Evolutionary conservation across 345 rosid genomes (phyloP).

Genomic region (Melaleuca alternifolia): DNA sequence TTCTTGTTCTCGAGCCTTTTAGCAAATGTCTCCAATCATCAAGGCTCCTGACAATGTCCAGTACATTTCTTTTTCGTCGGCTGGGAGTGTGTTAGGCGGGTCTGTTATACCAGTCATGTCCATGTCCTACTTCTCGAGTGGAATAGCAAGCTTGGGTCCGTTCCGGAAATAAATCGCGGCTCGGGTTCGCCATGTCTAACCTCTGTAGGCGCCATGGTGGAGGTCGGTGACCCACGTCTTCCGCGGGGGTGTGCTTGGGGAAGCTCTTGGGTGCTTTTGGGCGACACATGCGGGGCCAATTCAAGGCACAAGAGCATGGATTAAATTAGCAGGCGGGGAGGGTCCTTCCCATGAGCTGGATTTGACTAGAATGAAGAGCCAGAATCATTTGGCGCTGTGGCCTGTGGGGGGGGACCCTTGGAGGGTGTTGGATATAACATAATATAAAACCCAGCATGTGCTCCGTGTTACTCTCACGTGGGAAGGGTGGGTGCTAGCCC

Average conservation of each 20-base stretch:
- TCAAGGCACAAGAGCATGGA: neutral
- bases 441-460: constrained; percentile 1
- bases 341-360: neutral
- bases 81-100: neutral
- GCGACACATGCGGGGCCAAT: neutral
- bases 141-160: neutral
- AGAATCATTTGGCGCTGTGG: neutral
- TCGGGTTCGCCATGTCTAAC: no score
- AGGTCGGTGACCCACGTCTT: neutral
- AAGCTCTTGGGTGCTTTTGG: neutral
- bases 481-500: neutral
- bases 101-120: neutral
- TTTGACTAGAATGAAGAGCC: neutral
- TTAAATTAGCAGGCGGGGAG: neutral
- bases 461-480: constrained; percentile 12
- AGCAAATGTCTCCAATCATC: neutral
- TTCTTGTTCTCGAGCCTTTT: neutral
- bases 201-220: no score
- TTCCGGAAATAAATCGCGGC: neutral
- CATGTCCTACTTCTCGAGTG: neutral
- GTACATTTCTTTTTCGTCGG: neutral
- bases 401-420: neutral
- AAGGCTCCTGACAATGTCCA: neutral
- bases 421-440: neutral
- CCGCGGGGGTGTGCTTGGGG: neutral